Base-by-base conservation (phyloP, 306 rosid species). In the Abrus precatorius region DNA sequence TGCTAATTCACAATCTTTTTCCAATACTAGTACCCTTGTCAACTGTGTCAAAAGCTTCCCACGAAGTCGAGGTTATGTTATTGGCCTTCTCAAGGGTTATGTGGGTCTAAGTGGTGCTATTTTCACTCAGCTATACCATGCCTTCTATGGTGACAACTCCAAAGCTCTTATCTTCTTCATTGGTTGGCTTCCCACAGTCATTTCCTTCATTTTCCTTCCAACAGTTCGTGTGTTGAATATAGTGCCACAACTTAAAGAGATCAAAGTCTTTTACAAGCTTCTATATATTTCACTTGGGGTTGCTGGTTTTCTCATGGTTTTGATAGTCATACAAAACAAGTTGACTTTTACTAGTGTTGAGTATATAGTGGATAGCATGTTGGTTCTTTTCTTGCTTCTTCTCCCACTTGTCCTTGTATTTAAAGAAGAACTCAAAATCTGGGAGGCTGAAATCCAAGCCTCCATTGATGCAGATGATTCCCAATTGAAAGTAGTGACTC, bases 31-130 rank as follows among this genome's bases (percentile, higher is more conserved):
- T 11, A 93, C 90, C 10, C 45, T 91, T 3, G 96, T 91, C 36
- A 87, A 92, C 1, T 84, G 83, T 44, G 97, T 91, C 3, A 87
- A 82, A 56, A 93, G 88, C 66, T 93, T 93, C 84, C 94, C 92
- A 1, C 75, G 83, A 54, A 88, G 88, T 57, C 80, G 97, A 6
- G 97, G 97, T n/a, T 85, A 88, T 63, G 89, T 91, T 14, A 9
- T 93, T 74, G 97, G 97, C 3, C 87, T 89, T 1, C 74, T 91
- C 27, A 92, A 93, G 80, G 96, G 96, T 28, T 90, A 88, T 41
- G 91, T 90, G 41, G 97, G 97, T 2, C 78, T 92, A 1, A 92
- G 97, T 60, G 97, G 94, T 2, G 97, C 97, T 4, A 84, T 92
- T 13, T 80, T 90, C 45, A 87, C 90, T 1, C 94, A 92, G 62